phyloP scores from a whole-genome alignment of 176 grass and related monocot species.

The Eleusine coracana region DNA sequence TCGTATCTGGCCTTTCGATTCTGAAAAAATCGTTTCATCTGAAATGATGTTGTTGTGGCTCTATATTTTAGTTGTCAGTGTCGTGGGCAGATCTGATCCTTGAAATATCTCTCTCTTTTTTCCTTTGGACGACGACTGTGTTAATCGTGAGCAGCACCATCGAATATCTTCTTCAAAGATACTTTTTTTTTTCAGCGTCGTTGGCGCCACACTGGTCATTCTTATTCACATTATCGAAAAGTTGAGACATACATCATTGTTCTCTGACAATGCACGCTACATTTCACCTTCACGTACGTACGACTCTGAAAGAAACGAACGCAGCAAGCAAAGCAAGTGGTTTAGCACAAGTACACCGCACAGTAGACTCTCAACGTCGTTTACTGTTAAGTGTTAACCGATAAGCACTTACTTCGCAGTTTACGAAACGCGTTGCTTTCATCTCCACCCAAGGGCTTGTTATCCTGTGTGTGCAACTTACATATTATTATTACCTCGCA shows the following conservation, averaged over 20 bases:
- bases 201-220: background rate
- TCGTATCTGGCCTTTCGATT: background rate
- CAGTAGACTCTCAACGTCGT: background rate
- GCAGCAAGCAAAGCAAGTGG: background rate
- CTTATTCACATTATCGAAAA: background rate
- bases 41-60: constrained; percentile 1
- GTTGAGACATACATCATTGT: background rate
- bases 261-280: background rate
- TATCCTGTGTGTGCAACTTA: background rate
- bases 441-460: background rate
- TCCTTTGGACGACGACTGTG: background rate
- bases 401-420: background rate
- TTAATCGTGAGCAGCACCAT: background rate
- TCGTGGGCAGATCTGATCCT: background rate
- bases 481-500: background rate
- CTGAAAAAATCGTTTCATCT: background rate
- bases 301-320: background rate
- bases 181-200: background rate
- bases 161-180: background rate
- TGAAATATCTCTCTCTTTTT: constrained; percentile 1
- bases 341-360: background rate
- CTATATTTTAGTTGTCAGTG: background rate
- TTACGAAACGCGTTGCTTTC: background rate
- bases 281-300: background rate
- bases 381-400: background rate